Evolutionary conservation across 495 filamentous ascomycete genomes (phyloP).

Genomic region (Talaromyces trachyspermus): DNA sequence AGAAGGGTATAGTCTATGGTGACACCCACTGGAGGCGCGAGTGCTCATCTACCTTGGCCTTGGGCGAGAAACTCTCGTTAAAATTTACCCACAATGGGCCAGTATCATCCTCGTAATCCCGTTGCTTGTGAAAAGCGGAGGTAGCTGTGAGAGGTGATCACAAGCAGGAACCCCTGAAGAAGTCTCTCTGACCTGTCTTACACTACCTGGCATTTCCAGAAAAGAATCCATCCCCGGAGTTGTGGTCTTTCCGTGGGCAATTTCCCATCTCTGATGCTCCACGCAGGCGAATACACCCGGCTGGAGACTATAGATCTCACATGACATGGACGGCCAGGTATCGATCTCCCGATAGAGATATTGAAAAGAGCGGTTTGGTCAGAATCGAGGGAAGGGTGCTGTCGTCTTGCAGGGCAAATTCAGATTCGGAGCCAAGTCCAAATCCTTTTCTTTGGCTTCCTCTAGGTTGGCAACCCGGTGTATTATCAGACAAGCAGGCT

Average conservation of each 20-base stretch:
- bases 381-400: slow-evolving; percentile 15
- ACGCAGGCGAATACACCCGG: slow-evolving; percentile 17
- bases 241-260: slow-evolving; percentile 16
- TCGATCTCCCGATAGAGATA: slow-evolving; percentile 14
- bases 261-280: slow-evolving; percentile 18
- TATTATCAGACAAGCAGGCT: background rate
- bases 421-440: background rate
- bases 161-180: slow-evolving; percentile 1
- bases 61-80: slow-evolving; percentile 1
- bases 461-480: background rate
- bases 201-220: slow-evolving; percentile 8
- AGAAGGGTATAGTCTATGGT: background rate
- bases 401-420: slow-evolving; percentile 16
- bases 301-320: slow-evolving; percentile 18
- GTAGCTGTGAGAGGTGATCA: slow-evolving; percentile 6
- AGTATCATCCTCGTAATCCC: slow-evolving; percentile 4
- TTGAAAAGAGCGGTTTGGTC: slow-evolving; percentile 14
- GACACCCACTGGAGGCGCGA: background rate
- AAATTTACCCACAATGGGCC: slow-evolving; percentile 6
- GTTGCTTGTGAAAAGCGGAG: background rate
- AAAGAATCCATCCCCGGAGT: slow-evolving; percentile 6
- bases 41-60: slow-evolving; percentile 3
- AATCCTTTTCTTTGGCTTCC: background rate
- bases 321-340: slow-evolving; percentile 10
- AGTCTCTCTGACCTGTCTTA: background rate